phyloP scores from a whole-genome alignment of 225 moss, liverwort and hornwort species.

The Asterella californica region DNA sequence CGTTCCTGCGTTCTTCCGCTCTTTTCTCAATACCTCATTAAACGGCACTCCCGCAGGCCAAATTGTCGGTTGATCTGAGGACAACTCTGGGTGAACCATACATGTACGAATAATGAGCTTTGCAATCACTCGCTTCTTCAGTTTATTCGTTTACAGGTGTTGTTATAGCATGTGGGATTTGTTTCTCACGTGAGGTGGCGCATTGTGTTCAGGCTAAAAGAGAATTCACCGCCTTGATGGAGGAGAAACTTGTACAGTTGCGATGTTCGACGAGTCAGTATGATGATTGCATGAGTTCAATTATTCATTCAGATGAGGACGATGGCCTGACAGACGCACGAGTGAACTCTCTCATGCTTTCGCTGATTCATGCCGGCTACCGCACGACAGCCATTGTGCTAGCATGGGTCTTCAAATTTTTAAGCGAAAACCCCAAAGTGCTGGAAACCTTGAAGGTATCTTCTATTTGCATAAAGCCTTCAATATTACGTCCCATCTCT shows the following conservation, averaged over 20 bases:
- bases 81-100: too few species aligned
- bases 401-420: slow-evolving; percentile 25
- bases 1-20: not conserved
- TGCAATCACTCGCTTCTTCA: too few species aligned
- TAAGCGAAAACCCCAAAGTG: slow-evolving; percentile 19
- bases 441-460: not conserved
- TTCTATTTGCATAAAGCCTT: too few species aligned
- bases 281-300: not conserved
- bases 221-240: not conserved
- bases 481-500: too few species aligned
- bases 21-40: too few species aligned
- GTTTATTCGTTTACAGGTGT: too few species aligned
- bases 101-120: too few species aligned
- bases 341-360: slow-evolving; percentile 20
- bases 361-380: slow-evolving; percentile 23
- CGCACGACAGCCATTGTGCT: slow-evolving; percentile 16
- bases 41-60: too few species aligned
- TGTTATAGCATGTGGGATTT: too few species aligned
- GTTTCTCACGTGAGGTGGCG: too few species aligned
- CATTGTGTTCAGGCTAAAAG: not conserved
- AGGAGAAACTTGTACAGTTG: not conserved
- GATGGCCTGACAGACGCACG: slow-evolving; percentile 19
- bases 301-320: not conserved
- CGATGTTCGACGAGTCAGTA: not conserved
- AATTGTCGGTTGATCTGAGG: too few species aligned